Conservation (phyloP, 805 yeast species). For the Yamadazyma takamatsuzukensis region DNA sequence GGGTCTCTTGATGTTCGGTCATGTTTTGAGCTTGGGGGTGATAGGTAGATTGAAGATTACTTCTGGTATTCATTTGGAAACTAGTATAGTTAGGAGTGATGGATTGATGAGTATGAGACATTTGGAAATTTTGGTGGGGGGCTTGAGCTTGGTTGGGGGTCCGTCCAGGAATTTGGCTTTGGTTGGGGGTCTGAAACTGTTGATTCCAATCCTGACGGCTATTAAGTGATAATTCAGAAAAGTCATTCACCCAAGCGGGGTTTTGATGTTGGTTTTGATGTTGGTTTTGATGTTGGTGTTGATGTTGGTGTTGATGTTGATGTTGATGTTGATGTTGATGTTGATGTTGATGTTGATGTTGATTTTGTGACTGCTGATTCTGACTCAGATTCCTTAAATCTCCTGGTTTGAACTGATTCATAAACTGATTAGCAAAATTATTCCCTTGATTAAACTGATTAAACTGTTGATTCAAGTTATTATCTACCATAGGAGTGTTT, state of each 20-base stretch:
- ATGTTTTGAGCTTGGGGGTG: constrained; percentile 8
- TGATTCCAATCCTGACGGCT: no score
- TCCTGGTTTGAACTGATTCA: constrained; percentile 9
- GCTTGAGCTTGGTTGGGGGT: no score
- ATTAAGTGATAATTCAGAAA: no score
- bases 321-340: constrained; percentile 6
- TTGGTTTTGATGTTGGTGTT: constrained; percentile 8
- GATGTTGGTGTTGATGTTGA: constrained; percentile 5
- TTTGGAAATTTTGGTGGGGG: constrained; percentile 1
- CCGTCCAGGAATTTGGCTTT: no score
- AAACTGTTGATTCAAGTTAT: constrained; percentile 36
- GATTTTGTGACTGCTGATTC: constrained; percentile 9
- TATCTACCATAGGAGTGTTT: constrained; percentile 24
- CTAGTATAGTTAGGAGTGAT: constrained; percentile 4
- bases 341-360: constrained; percentile 3
- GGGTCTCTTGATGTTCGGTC: constrained; percentile 26
- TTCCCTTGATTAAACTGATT: constrained; percentile 21
- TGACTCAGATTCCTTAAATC: constrained; percentile 6
- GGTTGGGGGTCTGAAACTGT: no score
- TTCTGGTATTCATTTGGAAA: constrained; percentile 17
- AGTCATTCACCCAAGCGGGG: no score
- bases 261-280: constrained; percentile 11
- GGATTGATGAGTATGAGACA: not conserved
- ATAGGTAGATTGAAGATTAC: constrained; percentile 16
- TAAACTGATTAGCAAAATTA: constrained; percentile 15